A percentile compares a stretch with the other conserved stretches of the same genome.
Evolutionary conservation across 345 rosid genomes (phyloP).

Genomic region (Pugionium dolabratum): DNA sequence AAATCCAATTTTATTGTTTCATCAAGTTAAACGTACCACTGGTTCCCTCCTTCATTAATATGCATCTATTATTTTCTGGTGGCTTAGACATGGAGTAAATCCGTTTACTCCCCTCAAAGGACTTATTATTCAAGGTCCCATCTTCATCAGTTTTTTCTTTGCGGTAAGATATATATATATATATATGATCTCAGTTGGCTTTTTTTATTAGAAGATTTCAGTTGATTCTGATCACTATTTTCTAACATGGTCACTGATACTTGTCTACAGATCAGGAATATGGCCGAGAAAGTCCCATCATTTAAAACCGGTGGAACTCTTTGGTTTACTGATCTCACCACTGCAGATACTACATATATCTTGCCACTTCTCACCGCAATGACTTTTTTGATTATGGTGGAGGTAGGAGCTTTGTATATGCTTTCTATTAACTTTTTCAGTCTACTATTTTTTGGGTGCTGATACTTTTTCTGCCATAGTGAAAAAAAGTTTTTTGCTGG

Average conservation of each 20-base stretch:
- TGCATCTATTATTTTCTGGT: too few species aligned
- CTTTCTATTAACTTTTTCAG: constrained; percentile 5
- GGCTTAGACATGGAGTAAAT: constrained; percentile 60
- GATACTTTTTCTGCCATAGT: constrained; percentile 3
- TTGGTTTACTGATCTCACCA: constrained; percentile 66
- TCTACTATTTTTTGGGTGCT: not conserved
- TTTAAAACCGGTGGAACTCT: constrained; percentile 67
- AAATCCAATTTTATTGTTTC: constrained; percentile 20
- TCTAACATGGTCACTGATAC: not conserved
- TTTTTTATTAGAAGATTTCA: not conserved
- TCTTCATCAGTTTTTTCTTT: constrained; percentile 65
- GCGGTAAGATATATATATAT: constrained; percentile 47
- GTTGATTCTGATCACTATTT: constrained; percentile 13
- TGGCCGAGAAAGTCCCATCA: constrained; percentile 73
- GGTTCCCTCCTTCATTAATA: too few species aligned
- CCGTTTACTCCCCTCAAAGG: constrained; percentile 65
- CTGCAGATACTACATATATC: constrained; percentile 57
- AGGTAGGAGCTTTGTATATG: constrained; percentile 44
- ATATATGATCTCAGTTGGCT: not conserved
- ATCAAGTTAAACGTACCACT: not conserved
- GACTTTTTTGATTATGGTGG: constrained; percentile 60
- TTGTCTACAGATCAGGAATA: constrained; percentile 53
- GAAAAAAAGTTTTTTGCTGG: not conserved
- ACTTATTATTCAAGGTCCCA: constrained; percentile 62
- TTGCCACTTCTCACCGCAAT: constrained; percentile 58